Evolutionary conservation across 129 eudicot species (phyloP).

Genomic region (Arctium lappa): DNA sequence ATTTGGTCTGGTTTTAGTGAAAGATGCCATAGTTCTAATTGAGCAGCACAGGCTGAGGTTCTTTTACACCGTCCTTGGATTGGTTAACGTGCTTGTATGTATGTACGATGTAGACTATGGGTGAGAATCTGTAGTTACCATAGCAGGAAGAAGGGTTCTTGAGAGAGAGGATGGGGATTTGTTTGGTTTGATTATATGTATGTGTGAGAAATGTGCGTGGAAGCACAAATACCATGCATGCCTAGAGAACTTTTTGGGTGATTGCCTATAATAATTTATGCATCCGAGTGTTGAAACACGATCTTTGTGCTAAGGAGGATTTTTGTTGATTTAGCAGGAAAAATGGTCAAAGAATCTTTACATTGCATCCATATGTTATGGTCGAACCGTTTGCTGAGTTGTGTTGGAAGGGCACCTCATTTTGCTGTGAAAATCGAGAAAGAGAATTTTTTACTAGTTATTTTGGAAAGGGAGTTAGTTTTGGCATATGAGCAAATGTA

Average conservation of each 20-base stretch:
- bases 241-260: neutral
- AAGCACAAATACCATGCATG: too few relatives aligned
- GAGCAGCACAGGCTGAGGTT: too few relatives aligned
- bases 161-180: too few relatives aligned
- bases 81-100: too few relatives aligned
- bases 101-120: too few relatives aligned
- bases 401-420: neutral
- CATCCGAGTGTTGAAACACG: neutral
- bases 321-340: conserved; percentile 40
- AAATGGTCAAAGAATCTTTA: conserved; percentile 73
- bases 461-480: conserved; percentile 6
- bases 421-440: conserved; percentile 8
- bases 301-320: neutral
- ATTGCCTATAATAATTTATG: neutral
- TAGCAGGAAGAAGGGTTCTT: too few relatives aligned
- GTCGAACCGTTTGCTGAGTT: conserved; percentile 48
- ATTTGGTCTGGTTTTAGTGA: too few relatives aligned
- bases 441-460: neutral
- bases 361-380: conserved; percentile 66
- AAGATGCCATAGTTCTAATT: too few relatives aligned
- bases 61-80: too few relatives aligned
- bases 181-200: too few relatives aligned
- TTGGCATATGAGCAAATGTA: conserved; percentile 19
- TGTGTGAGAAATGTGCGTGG: too few relatives aligned
- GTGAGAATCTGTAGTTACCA: too few relatives aligned